Base-by-base conservation (phyloP, 257 asterid species). In the Solanum gandarillasii region DNA sequence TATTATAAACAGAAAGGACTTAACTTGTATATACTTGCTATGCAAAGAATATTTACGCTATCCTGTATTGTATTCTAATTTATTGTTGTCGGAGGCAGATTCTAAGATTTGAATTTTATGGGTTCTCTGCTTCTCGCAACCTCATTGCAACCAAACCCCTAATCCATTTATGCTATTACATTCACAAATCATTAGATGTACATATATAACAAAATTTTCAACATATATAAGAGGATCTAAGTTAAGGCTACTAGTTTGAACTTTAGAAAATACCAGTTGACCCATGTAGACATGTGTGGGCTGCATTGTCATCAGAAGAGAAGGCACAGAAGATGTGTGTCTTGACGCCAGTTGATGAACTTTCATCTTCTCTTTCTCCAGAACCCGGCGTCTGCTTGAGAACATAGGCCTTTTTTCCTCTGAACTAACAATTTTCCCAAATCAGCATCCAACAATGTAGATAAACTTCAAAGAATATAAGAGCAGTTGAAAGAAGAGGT, bases 251-350 rank as follows among this genome's bases (percentile, higher is more conserved):
- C 25, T 72, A 38, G 43, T 72, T 16, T 21, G 12, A 32, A 72
- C 38, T 72, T 18, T 10, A 76, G 23, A 38, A 76, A 38, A 12
- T 76, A 76, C 85, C 85, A 82, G 41, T 52, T 82, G 85, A 18
- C 85, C 85, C 68, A 16, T 46, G 85, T 82, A 16, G 68, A 82
- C 85, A 48, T 82, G 85, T 6, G 70, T 82, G 20, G 85, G 85
- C 85, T 82, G 68, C 85, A 82, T 82, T 48, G 68, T 82, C 85
- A 82, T 48, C n/a, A 82, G 85, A 82, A 82, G 14, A 82, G 20
- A 82, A 82, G 85, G 85, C 18, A 29, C 65, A 10, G 29, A 82
- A 82, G 85, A 82, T 48, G 9, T 82, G 4, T 82, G 85, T 18
- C 29, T 48, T 82, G 85, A 82, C 2, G 85, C 85, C 41, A 16